A percentile compares a stretch with the other conserved stretches of the same genome.
Evolutionary conservation across 2,329 filamentous ascomycete genomes (phyloP).

Genomic region (Lasiodiplodia sp.): DNA sequence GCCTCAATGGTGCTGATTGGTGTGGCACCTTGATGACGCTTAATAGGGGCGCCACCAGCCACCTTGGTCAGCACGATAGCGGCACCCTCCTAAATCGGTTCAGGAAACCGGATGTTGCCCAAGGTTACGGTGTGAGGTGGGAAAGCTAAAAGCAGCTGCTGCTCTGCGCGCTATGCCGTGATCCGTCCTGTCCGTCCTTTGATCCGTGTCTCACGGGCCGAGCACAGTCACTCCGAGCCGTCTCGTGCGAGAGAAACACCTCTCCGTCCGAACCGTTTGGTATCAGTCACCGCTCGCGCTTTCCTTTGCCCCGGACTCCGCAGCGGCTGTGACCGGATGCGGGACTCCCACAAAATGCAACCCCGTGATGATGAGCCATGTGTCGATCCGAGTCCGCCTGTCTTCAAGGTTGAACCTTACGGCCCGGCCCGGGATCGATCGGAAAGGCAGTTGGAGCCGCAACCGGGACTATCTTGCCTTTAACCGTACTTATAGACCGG

Average conservation of each 20-base stretch:
- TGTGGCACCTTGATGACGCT: conserved; percentile 6
- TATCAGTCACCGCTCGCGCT: neutral
- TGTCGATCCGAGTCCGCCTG: neutral
- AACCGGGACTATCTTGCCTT: neutral
- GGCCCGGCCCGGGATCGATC: conserved; percentile 22
- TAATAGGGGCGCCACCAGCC: neutral
- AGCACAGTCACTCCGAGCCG: neutral
- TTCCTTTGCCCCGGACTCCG: conserved; percentile 1
- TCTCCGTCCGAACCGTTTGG: neutral
- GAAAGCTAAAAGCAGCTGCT: neutral
- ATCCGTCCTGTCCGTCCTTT: neutral
- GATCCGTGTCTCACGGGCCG: conserved; percentile 10
- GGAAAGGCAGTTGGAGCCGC: conserved; percentile 22
- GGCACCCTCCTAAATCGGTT: neutral
- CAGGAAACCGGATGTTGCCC: neutral
- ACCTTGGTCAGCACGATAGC: conserved; percentile 4
- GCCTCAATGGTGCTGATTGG: conserved; percentile 8
- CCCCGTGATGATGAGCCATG: neutral
- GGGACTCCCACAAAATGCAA: neutral
- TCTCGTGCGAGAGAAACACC: conserved; percentile 2
- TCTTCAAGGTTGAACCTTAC: neutral
- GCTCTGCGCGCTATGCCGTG: conserved; percentile 7
- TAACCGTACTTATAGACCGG: conserved; percentile 3
- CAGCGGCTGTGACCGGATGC: neutral
- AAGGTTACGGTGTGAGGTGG: neutral